Percentiles rank a stretch among this genome's conserved stretches.
phyloP scores from a whole-genome alignment of 2,329 filamentous ascomycete species.

The Colletotrichum somersetense region DNA sequence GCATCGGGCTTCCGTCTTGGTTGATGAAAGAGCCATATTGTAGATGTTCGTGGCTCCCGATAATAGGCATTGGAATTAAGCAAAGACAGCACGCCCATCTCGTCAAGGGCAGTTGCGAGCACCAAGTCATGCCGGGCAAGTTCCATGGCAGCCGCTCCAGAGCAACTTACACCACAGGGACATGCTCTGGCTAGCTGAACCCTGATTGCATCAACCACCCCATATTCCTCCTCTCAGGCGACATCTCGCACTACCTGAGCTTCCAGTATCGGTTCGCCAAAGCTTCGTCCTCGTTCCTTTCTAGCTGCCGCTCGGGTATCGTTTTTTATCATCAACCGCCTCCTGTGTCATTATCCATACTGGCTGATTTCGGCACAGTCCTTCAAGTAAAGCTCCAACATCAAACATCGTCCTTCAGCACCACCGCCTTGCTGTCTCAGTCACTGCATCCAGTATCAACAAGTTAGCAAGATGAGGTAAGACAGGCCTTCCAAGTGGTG shows the following conservation, averaged over 20 bases:
- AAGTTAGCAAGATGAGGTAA: constrained; percentile 37
- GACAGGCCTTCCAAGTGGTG: constrained; percentile 20
- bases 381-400: not conserved
- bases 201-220: not conserved
- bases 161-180: constrained; percentile 2
- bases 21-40: not conserved
- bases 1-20: not conserved
- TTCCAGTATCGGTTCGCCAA: not conserved
- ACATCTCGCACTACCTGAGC: not conserved
- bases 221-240: not conserved
- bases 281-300: not conserved
- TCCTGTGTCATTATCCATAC: constrained; percentile 12
- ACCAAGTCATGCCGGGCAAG: not conserved
- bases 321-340: not conserved
- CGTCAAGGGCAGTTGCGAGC: not conserved
- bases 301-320: not conserved
- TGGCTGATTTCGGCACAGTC: not conserved
- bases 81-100: not conserved
- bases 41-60: not conserved
- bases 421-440: constrained; percentile 22
- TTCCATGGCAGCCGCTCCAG: not conserved
- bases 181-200: not conserved
- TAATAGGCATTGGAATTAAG: not conserved
- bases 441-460: constrained; percentile 15
- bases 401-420: constrained; percentile 1